A percentile compares a stretch with the other conserved stretches of the same genome.
phyloP scores from a whole-genome alignment of 805 yeast genomes.

The Starmerella sp. region DNA sequence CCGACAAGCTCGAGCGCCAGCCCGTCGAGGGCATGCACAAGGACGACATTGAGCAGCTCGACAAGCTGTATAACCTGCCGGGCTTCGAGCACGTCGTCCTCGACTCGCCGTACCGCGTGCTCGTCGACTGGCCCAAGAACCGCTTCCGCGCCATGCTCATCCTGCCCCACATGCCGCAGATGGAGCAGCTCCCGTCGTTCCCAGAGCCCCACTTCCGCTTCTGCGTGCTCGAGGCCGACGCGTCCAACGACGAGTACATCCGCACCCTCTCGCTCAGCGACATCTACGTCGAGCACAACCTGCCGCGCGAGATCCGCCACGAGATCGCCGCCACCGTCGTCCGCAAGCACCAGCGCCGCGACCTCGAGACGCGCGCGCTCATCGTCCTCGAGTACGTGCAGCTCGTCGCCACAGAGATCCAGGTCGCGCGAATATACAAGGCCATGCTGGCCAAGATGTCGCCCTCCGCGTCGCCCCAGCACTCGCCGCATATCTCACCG shows the following conservation, averaged over 20 bases:
- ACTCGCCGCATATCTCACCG: conserved; percentile 11
- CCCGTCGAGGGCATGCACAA: conserved; percentile 20
- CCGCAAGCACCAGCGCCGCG: conserved; percentile 9
- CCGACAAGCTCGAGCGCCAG: conserved; percentile 12
- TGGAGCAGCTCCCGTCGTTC: conserved; percentile 28
- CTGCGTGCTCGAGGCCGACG: conserved; percentile 33
- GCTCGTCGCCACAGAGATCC: conserved; percentile 48
- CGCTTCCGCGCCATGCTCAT: conserved; percentile 52
- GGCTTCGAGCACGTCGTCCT: conserved; percentile 36
- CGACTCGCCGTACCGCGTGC: conserved; percentile 51
- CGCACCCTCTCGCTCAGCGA: conserved; percentile 37
- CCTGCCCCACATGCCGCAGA: conserved; percentile 40
- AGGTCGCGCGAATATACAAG: conserved; percentile 52
- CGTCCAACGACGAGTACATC: conserved; percentile 38
- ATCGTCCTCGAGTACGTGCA: conserved; percentile 41
- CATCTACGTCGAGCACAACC: conserved; percentile 47
- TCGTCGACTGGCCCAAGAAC: conserved; percentile 57
- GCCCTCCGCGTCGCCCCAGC: conserved; percentile 6
- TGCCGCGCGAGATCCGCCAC: conserved; percentile 33
- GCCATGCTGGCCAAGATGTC: conserved; percentile 30
- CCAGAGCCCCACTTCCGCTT: conserved; percentile 30
- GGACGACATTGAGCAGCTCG: conserved; percentile 36
- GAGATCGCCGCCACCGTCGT: conserved; percentile 34
- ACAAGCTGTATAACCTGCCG: conserved; percentile 41
- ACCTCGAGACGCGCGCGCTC: conserved; percentile 29